Evolutionary conservation across 1,139 yeast genomes (phyloP), one percentile per base, ranked within the genome.

Genomic region (Chernovozyma sophiae-reginae): DNA sequence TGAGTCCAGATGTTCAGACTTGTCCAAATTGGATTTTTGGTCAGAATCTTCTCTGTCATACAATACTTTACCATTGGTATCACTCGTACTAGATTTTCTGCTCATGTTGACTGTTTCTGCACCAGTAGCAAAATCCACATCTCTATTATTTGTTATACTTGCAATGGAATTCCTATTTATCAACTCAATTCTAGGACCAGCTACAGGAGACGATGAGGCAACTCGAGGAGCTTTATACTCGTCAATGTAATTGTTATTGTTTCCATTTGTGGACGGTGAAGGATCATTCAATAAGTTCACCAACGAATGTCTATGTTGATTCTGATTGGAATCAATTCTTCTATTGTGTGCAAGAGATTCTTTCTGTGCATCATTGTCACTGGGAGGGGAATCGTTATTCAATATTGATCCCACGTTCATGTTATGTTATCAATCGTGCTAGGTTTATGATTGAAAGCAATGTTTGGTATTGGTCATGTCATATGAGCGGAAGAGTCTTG

Each of bases 361-460:
- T 36, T 44, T 25, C 22, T 34, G 38, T 17, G 37, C 43, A 12
- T 56, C 65, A 20, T 45, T 43, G 33, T 56, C 59, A 33, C 57
- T 58, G 11, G 64, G 58, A 1, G 72, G 70, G 23, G 66, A 53
- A 42, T 69, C 75, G 42, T 67, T 62, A 47, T 68, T 70, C 27
- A 70, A 55, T 32, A 70, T 68, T 10, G 74, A 68, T 16, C 75
- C 75, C 28, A 70, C 74, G 51, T 70, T 70, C 76, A 70, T 70
- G 10, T 13, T 16, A 14, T 10, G 10, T n/a, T n/a, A n/a, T n/a
- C n/a, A n/a, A n/a, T n/a, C n/a, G n/a, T n/a, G n/a, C n/a, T n/a
- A n/a, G n/a, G n/a, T n/a, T n/a, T n/a, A n/a, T n/a, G n/a, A n/a
- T n/a, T n/a, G n/a, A n/a, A n/a, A n/a, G n/a, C n/a, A n/a, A n/a